Conservation (phyloP, 2,329 filamentous ascomycete species). For the Fusarium clavum region DNA sequence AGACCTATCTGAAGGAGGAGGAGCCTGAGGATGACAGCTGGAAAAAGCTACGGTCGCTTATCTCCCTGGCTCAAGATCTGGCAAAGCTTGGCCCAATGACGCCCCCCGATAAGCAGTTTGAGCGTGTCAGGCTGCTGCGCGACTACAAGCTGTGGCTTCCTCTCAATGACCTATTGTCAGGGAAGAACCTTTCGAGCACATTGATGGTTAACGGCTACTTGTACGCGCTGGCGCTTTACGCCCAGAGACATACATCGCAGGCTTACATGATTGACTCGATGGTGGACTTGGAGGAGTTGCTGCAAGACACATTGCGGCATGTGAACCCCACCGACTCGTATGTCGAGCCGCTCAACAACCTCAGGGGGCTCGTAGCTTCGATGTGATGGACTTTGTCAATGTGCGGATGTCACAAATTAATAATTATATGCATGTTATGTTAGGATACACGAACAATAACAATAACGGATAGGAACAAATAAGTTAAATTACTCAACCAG, state of each 20-base stretch:
- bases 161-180: constrained; percentile 14
- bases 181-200: constrained; percentile 16
- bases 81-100: constrained; percentile 10
- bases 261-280: constrained; percentile 16
- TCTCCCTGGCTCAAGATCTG: constrained; percentile 14
- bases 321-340: background rate
- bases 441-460: background rate
- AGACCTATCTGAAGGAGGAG: background rate
- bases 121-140: constrained; percentile 4
- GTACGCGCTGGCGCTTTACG: constrained; percentile 17
- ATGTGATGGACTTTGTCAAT: background rate
- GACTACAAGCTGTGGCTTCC: constrained; percentile 29
- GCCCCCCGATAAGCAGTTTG: constrained; percentile 13
- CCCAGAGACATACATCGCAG: constrained; percentile 16
- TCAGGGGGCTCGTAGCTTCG: background rate
- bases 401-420: background rate
- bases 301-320: constrained; percentile 14
- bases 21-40: constrained; percentile 9
- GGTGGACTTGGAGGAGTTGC: constrained; percentile 6
- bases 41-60: constrained; percentile 16
- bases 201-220: constrained; percentile 31
- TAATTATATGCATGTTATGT: background rate
- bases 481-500: background rate
- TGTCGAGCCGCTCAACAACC: background rate
- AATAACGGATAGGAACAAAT: background rate